Conservation (phyloP, 2,329 filamentous ascomycete genomes). For the Aspergillus novofumigatus region DNA sequence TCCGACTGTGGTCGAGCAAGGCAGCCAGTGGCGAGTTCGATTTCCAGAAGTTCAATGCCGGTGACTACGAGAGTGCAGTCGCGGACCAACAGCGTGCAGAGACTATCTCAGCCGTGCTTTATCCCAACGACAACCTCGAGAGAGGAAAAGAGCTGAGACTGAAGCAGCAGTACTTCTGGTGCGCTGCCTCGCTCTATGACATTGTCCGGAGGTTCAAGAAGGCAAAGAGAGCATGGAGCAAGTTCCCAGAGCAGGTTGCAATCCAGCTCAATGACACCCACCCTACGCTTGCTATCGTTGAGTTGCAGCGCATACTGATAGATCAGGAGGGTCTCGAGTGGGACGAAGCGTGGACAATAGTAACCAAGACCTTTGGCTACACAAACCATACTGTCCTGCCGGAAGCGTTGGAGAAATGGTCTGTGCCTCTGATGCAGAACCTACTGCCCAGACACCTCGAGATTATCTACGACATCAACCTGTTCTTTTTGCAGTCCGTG, state of each 20-base stretch:
- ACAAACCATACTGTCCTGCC: constrained; percentile 98
- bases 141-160: constrained; percentile 93
- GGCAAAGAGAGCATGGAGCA: constrained; percentile 80
- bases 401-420: constrained; percentile 97
- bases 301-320: constrained; percentile 86
- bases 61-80: constrained; percentile 96
- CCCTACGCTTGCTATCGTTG: constrained; percentile 91
- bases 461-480: constrained; percentile 97
- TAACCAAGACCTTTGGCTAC: constrained; percentile 79
- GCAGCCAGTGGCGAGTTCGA: constrained; percentile 96
- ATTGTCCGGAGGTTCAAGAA: constrained; percentile 99
- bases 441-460: constrained; percentile 90
- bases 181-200: constrained; percentile 90
- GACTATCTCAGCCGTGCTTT: constrained; percentile 95
- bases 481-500: constrained; percentile 85
- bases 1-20: constrained; percentile 96
- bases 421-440: constrained; percentile 85
- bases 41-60: constrained; percentile 98
- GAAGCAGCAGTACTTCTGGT: constrained; percentile 99
- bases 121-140: constrained; percentile 96
- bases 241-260: constrained; percentile 91
- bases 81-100: constrained; percentile 98
- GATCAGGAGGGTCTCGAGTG: constrained; percentile 89
- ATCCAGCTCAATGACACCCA: constrained; percentile 99
- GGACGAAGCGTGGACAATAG: constrained; percentile 86